Conservation (phyloP, 495 filamentous ascomycete genomes). For the Delitschia confertaspora region DNA sequence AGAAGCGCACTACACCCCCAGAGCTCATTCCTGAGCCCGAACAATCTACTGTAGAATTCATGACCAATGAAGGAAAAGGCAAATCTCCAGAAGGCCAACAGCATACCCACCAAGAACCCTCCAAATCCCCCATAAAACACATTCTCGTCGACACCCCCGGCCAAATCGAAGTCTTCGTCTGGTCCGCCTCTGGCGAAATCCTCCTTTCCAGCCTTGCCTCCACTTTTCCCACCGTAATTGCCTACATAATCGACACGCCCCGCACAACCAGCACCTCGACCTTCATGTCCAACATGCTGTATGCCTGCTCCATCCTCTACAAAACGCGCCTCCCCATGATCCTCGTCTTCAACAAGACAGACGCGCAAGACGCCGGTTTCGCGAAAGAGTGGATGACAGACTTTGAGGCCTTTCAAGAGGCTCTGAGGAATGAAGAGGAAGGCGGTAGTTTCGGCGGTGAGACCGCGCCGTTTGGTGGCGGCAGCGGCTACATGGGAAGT, state of each 20-base stretch:
- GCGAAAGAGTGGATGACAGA: constrained; percentile 99
- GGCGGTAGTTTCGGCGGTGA: constrained; percentile 63
- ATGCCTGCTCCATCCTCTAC: constrained; percentile 95
- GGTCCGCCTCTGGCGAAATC: constrained; percentile 88
- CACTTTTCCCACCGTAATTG: constrained; percentile 89
- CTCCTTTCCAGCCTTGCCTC: constrained; percentile 88
- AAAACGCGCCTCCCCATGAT: constrained; percentile 99
- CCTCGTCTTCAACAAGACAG: constrained; percentile 96
- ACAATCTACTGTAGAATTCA: constrained; percentile 16
- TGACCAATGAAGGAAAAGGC: constrained; percentile 47
- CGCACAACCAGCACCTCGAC: constrained; percentile 84
- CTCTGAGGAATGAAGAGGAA: constrained; percentile 70
- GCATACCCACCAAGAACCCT: too few relatives aligned
- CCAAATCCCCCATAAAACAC: too few relatives aligned
- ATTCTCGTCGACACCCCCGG: constrained; percentile 93
- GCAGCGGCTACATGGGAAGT: constrained; percentile 95
- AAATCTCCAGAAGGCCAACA: constrained; percentile 44
- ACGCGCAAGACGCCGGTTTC: constrained; percentile 81
- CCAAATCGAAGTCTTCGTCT: constrained; percentile 98
- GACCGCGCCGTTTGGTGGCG: constrained; percentile 56
- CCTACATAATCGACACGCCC: constrained; percentile 95
- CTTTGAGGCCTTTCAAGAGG: constrained; percentile 89
- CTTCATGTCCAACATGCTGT: constrained; percentile 99
- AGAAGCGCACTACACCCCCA: constrained; percentile 54
- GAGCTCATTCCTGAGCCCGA: constrained; percentile 4